phyloP scores from a whole-genome alignment of 2,329 filamentous ascomycete species.

The Mycocentrospora acerina region DNA sequence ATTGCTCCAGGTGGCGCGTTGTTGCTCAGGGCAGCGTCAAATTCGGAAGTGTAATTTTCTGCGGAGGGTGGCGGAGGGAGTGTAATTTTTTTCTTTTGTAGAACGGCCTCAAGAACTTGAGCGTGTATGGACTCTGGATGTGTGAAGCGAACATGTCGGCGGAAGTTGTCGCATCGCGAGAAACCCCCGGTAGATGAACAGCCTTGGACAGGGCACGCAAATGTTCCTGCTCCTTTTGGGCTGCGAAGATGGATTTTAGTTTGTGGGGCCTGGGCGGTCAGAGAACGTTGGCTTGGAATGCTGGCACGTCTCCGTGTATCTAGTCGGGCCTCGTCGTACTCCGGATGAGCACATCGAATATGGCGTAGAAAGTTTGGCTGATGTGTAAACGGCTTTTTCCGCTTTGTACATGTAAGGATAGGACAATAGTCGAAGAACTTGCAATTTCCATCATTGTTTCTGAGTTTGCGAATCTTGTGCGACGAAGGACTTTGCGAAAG shows the following conservation, averaged over 20 bases:
- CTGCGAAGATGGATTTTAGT: too few relatives aligned
- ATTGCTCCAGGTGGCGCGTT: not conserved
- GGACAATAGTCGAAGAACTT: not conserved
- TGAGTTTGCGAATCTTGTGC: too few relatives aligned
- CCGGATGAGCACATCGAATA: not conserved
- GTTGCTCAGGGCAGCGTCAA: not conserved
- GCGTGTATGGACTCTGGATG: conserved; percentile 4
- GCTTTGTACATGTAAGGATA: not conserved
- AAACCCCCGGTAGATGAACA: not conserved
- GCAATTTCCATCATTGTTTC: too few relatives aligned
- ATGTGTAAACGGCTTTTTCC: not conserved
- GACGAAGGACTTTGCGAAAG: too few relatives aligned
- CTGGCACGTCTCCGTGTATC: too few relatives aligned
- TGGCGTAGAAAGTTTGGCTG: not conserved
- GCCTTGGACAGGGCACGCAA: not conserved
- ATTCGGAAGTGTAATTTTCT: not conserved
- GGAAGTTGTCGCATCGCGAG: not conserved
- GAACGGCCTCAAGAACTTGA: not conserved
- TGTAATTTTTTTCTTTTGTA: not conserved
- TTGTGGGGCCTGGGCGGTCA: too few relatives aligned
- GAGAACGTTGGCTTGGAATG: too few relatives aligned
- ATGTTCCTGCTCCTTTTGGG: too few relatives aligned
- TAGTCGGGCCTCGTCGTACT: not conserved
- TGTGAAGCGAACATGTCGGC: not conserved
- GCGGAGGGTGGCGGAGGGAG: not conserved